Conservation (phyloP, 345 rosid species). For the Atalantia buxifolia region DNA sequence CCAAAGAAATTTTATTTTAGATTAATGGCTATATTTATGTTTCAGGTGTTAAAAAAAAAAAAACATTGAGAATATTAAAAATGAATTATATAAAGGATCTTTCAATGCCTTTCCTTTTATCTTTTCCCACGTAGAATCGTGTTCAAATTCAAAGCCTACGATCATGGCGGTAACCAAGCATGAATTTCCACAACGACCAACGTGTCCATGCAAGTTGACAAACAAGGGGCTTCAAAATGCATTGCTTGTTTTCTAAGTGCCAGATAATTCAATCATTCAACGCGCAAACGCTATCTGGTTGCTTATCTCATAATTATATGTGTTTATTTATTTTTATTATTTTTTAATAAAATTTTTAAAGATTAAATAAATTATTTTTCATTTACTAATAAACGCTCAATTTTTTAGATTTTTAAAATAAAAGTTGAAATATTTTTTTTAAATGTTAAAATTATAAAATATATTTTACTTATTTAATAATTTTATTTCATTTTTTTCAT, state of each 20-base stretch:
- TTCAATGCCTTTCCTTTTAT: not conserved
- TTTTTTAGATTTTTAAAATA: rapidly evolving
- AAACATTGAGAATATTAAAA: too few relatives aligned
- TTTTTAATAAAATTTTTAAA: too few relatives aligned
- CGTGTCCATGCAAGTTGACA: slow-evolving; percentile 1
- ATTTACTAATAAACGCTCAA: rapidly evolving
- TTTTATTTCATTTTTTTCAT: too few relatives aligned
- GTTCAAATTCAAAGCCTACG: not conserved
- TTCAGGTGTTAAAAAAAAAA: too few relatives aligned
- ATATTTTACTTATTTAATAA: rapidly evolving
- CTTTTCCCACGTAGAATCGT: not conserved
- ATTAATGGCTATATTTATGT: too few relatives aligned
- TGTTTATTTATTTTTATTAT: rapidly evolving
- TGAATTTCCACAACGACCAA: not conserved
- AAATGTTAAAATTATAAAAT: too few relatives aligned
- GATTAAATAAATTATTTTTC: rapidly evolving
- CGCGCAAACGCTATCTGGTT: too few relatives aligned
- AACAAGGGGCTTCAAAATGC: not conserved
- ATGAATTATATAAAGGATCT: not conserved
- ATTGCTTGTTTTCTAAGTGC: too few relatives aligned
- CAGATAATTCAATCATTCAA: not conserved
- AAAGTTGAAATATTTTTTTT: rapidly evolving
- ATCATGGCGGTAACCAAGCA: not conserved
- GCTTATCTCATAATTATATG: too few relatives aligned
- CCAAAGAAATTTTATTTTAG: too few relatives aligned